Evolutionary conservation across 768 basidiomycete genomes (phyloP).

Genomic region (Collybiopsis confluens): DNA sequence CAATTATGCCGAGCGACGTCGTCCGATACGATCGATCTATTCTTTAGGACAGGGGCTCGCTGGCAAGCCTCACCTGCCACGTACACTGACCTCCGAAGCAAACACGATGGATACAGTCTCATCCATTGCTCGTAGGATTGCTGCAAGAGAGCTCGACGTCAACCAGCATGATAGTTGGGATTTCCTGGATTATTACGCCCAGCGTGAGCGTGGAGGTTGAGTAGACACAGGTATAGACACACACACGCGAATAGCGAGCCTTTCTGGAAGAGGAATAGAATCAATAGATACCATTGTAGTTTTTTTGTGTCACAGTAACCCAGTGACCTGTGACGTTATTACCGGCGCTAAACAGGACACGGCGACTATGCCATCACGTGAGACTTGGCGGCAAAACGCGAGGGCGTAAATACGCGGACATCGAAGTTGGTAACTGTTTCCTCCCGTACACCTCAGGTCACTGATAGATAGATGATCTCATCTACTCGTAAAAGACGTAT

Average conservation of each 20-base stretch:
- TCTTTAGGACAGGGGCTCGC: background rate
- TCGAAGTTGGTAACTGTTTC: too few relatives aligned
- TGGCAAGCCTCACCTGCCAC: background rate
- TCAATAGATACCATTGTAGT: background rate
- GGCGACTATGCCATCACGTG: too few relatives aligned
- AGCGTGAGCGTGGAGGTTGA: background rate
- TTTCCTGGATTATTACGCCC: conserved; percentile 3
- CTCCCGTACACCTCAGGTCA: too few relatives aligned
- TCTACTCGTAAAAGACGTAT: too few relatives aligned
- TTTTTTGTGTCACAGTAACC: too few relatives aligned
- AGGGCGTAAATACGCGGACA: too few relatives aligned
- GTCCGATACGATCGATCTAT: background rate
- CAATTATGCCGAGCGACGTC: background rate
- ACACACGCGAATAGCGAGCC: background rate
- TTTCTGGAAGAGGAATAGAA: background rate
- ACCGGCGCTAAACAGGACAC: too few relatives aligned
- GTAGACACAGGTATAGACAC: too few relatives aligned
- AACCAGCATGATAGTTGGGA: background rate
- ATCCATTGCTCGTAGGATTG: background rate
- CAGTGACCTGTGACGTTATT: too few relatives aligned
- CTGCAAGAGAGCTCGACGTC: background rate
- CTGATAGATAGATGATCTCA: too few relatives aligned
- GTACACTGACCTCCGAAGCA: background rate
- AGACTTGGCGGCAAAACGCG: too few relatives aligned
- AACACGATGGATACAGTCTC: background rate